phyloP scores from a whole-genome alignment of 2,329 filamentous ascomycete genomes.

The Hymenoscyphus infarciens region DNA sequence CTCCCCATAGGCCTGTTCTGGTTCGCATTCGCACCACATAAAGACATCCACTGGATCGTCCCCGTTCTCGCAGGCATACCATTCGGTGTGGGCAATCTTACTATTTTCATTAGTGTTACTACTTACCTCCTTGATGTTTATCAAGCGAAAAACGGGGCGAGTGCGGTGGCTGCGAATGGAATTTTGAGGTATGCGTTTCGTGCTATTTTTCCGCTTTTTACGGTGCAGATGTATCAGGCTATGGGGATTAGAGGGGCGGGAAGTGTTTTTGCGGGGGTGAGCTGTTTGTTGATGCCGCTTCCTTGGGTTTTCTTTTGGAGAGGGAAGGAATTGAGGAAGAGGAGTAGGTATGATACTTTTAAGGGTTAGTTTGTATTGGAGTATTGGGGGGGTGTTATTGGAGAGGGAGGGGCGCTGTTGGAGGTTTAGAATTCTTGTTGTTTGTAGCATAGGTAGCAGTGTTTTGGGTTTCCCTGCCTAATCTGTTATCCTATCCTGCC shows the following conservation, averaged over 20 bases:
- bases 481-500: too few relatives aligned
- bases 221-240: constrained; percentile 45
- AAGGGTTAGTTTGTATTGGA: too few relatives aligned
- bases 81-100: constrained; percentile 58
- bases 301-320: constrained; percentile 44
- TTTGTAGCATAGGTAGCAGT: too few relatives aligned
- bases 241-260: constrained; percentile 43
- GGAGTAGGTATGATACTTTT: constrained; percentile 31
- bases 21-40: constrained; percentile 26
- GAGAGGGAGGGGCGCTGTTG: too few relatives aligned
- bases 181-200: constrained; percentile 29
- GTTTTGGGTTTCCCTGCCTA: too few relatives aligned
- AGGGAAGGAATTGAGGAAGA: constrained; percentile 36
- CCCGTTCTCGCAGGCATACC: constrained; percentile 30
- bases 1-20: constrained; percentile 36
- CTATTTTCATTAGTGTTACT: constrained; percentile 44
- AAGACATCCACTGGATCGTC: constrained; percentile 31
- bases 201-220: constrained; percentile 33
- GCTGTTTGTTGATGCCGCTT: constrained; percentile 40
- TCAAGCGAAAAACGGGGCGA: constrained; percentile 22
- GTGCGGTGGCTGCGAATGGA: constrained; percentile 32
- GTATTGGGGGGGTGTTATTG: too few relatives aligned
- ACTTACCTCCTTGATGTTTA: constrained; percentile 32
- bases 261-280: constrained; percentile 42
- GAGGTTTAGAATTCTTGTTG: too few relatives aligned